Conservation (phyloP, 768 basidiomycete species). For the Artomyces pyxidatus region DNA sequence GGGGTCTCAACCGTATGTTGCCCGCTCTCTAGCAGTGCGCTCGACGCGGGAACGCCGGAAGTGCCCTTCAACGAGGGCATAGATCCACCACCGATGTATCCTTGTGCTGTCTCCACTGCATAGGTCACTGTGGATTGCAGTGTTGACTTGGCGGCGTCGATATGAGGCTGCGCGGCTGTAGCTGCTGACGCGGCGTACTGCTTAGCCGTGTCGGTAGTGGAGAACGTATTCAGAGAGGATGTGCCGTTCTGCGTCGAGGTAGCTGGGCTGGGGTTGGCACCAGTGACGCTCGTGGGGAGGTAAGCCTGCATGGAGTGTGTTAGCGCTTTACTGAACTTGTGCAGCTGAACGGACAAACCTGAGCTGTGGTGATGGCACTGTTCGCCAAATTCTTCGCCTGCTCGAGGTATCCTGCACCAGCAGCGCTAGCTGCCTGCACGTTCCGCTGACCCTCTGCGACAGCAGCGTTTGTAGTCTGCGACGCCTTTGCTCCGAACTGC, state of each 20-base stretch:
- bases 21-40: slow-evolving; percentile 1
- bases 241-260: slow-evolving; percentile 25
- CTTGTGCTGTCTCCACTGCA: slow-evolving; percentile 17
- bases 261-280: slow-evolving; percentile 22
- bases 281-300: slow-evolving; percentile 12
- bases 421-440: slow-evolving; percentile 37
- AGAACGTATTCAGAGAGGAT: slow-evolving; percentile 25
- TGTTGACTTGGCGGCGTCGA: slow-evolving; percentile 31
- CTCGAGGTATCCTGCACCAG: slow-evolving; percentile 42
- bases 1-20: background rate
- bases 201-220: slow-evolving; percentile 26
- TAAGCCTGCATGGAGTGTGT: slow-evolving; percentile 7
- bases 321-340: background rate
- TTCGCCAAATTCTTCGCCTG: slow-evolving; percentile 44
- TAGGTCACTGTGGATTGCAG: slow-evolving; percentile 30
- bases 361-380: slow-evolving; percentile 36
- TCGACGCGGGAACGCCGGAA: background rate
- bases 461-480: slow-evolving; percentile 39
- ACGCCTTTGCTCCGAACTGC: slow-evolving; percentile 22
- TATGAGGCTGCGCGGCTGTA: slow-evolving; percentile 27
- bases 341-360: slow-evolving; percentile 25
- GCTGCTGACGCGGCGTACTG: slow-evolving; percentile 25
- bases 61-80: background rate
- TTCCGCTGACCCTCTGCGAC: slow-evolving; percentile 49
- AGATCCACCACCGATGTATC: slow-evolving; percentile 12